phyloP scores from a whole-genome alignment of 2,329 filamentous ascomycete genomes.

The Chaetothyriales sp. region DNA sequence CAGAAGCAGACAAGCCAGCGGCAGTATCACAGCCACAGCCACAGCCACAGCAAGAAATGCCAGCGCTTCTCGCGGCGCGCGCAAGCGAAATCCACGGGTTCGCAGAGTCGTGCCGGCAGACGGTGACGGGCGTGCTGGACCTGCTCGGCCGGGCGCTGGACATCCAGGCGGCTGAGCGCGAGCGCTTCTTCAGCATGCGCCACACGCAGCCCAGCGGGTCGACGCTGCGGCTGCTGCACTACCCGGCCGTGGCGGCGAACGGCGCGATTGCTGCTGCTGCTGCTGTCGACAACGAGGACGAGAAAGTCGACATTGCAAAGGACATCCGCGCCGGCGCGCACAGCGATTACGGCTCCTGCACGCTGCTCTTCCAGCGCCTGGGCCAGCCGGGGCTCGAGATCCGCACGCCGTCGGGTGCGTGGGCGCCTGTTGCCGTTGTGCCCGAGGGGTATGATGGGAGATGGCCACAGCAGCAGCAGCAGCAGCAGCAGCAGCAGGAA shows the following conservation, averaged over 20 bases:
- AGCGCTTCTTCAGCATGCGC: conserved; percentile 26
- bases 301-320: conserved; percentile 27
- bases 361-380: conserved; percentile 65
- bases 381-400: conserved; percentile 82
- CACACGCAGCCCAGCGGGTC: conserved; percentile 42
- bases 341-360: conserved; percentile 36
- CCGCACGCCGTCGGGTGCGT: conserved; percentile 41
- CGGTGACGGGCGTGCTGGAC: conserved; percentile 58
- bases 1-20: conserved; percentile 48
- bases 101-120: conserved; percentile 50
- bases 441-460: conserved; percentile 33
- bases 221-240: conserved; percentile 58
- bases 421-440: conserved; percentile 53
- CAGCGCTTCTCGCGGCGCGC: conserved; percentile 44
- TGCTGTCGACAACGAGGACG: no score
- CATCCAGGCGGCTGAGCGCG: conserved; percentile 39
- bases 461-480: not conserved
- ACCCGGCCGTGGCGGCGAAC: conserved; percentile 41
- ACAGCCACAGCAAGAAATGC: conserved; percentile 37
- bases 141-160: conserved; percentile 66
- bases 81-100: conserved; percentile 48
- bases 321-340: conserved; percentile 61
- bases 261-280: not conserved
- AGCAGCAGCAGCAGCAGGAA: no score
- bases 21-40: conserved; percentile 22